phyloP scores from a whole-genome alignment of 352 stramenopile species.

The Pythium grandisporangium region DNA sequence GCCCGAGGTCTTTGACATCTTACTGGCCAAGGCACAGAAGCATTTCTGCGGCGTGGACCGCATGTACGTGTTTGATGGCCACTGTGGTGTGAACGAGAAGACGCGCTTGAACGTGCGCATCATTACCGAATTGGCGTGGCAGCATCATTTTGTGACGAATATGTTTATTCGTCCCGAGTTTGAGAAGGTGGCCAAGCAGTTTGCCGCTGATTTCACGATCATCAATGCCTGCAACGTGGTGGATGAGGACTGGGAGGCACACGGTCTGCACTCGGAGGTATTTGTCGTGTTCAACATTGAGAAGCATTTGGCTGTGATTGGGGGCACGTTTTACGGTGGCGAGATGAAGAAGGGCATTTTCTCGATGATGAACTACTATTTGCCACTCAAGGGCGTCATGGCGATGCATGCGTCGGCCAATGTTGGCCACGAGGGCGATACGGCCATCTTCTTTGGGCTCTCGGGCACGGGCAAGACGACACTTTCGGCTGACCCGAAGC shows the following conservation, averaged over 20 bases:
- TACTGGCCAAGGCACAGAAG: constrained; percentile 37
- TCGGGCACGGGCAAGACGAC: constrained; percentile 91
- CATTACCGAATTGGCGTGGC: constrained; percentile 47
- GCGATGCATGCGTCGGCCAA: constrained; percentile 54
- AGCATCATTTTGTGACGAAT: constrained; percentile 65
- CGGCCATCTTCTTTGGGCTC: constrained; percentile 42
- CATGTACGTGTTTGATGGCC: constrained; percentile 57
- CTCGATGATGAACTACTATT: constrained; percentile 64
- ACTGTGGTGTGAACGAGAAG: constrained; percentile 54
- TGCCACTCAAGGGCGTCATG: constrained; percentile 52
- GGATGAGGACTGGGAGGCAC: constrained; percentile 43
- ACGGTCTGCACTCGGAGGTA: constrained; percentile 45
- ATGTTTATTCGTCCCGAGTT: constrained; percentile 63
- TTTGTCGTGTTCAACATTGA: constrained; percentile 70
- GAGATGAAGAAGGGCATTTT: constrained; percentile 76
- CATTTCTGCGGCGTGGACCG: constrained; percentile 37
- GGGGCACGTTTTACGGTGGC: constrained; percentile 53
- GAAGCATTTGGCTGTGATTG: constrained; percentile 46
- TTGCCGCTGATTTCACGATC: constrained; percentile 50
- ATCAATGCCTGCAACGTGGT: constrained; percentile 58
- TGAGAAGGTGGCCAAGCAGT: constrained; percentile 31
- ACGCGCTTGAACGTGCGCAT: constrained; percentile 47
- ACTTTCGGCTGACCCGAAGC: constrained; percentile 78
- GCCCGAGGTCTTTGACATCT: constrained; percentile 32
- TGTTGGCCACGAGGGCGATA: constrained; percentile 35